phyloP scores from a whole-genome alignment of 2,329 filamentous ascomycete genomes.

The Hymenoscyphus fructigenus region DNA sequence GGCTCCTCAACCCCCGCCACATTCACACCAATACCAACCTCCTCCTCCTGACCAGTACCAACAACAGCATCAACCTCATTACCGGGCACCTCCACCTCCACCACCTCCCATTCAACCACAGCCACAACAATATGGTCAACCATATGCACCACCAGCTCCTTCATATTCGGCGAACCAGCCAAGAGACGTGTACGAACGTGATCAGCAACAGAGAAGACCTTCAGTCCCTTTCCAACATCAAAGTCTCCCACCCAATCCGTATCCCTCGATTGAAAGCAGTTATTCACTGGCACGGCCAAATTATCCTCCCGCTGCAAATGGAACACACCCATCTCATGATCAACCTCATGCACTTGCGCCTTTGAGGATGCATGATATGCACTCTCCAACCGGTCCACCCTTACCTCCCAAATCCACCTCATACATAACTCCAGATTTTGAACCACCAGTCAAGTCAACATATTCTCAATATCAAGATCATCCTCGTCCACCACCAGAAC shows the following conservation, averaged over 20 bases:
- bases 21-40: conserved; percentile 31
- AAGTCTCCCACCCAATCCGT: conserved; percentile 5
- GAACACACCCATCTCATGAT: conserved; percentile 4
- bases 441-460: background rate
- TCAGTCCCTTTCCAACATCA: conserved; percentile 13
- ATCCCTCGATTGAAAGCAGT: conserved; percentile 22
- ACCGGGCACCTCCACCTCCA: conserved; percentile 19
- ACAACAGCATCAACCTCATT: conserved; percentile 13
- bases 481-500: conserved; percentile 3
- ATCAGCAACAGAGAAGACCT: conserved; percentile 12
- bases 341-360: conserved; percentile 16
- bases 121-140: conserved; percentile 10
- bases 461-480: background rate
- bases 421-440: background rate
- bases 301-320: background rate
- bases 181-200: conserved; percentile 10
- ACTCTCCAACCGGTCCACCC: conserved; percentile 28
- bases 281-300: conserved; percentile 10
- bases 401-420: conserved; percentile 20
- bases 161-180: conserved; percentile 11
- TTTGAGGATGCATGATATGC: background rate
- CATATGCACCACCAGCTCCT: conserved; percentile 14
- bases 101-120: conserved; percentile 14
- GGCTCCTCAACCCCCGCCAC: conserved; percentile 17
- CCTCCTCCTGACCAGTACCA: conserved; percentile 18